Base-by-base conservation (phyloP, 1,284 basidiomycete species). In the Puccinia coronata region DNA sequence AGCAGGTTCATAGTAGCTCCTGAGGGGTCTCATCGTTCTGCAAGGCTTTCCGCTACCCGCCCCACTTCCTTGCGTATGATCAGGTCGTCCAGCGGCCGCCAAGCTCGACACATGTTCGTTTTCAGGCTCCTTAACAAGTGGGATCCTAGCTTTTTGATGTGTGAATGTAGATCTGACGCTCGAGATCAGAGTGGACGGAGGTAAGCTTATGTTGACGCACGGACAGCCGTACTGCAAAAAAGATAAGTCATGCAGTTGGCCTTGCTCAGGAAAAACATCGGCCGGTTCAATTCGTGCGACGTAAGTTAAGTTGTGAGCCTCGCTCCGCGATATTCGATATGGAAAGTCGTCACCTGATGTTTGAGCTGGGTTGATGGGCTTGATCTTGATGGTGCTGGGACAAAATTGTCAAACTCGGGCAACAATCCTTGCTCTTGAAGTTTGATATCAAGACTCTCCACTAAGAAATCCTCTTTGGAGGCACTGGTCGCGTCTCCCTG, bases 101-200 rank as follows among this genome's bases (percentile, higher is more conserved):
- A n/a, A n/a, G n/a, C n/a, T n/a, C n/a, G n/a, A n/a, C n/a, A n/a
- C n/a, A n/a, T n/a, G n/a, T n/a, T 5, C n/a, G 28, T 18, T 51
- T 55, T 36, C 12, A 5, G 5, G 31, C 8, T 72, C 70, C 25
- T 55, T 18, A n/a, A 55, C 11, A 51, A n/a, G 53, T 18, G 31
- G 34, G 47, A 72, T 55, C 18, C 70, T 51, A 72, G 23, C 55
- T 39, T 72, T 72, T 55, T 55, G 49, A 55, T 72, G 49, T 36
- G 53, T 51, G 11, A 72, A 72, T 53, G 70, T 51, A 53, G 51
- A 72, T 18, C 23, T 72, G 9, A 72, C 51, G 51, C 31, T 72
- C 34, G 47, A 55, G 25, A 72, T 72, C 28, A 51, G n/a, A 39
- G 23, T 12, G n/a, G 70, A 55, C n/a, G n/a, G n/a, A n/a, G n/a